Evolutionary conservation across 75 land plant genomes (phyloP).

Genomic region (Pseudotsuga menziesii): DNA sequence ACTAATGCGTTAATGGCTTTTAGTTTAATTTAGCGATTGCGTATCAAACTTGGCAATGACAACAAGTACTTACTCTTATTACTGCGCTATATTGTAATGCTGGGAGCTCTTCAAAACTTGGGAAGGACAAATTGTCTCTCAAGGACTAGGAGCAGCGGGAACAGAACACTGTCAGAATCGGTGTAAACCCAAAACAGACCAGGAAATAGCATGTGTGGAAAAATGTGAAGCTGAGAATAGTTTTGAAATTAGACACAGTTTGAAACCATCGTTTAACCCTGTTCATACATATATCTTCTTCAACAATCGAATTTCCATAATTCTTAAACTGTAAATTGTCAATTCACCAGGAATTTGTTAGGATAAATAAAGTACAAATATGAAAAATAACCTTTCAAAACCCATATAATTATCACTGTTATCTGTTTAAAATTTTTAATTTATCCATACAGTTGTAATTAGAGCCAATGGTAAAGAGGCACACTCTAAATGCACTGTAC

Average conservation of each 20-base stretch:
- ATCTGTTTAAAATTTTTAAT: too few relatives aligned
- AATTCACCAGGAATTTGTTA: too few relatives aligned
- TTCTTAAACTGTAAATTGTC: too few relatives aligned
- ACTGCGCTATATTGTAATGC: conserved; percentile 34
- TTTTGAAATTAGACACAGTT: conserved; percentile 26
- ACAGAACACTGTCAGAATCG: conserved; percentile 81
- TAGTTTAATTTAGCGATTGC: background rate
- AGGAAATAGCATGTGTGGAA: conserved; percentile 69
- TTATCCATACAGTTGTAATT: too few relatives aligned
- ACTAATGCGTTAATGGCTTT: background rate
- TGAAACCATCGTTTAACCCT: too few relatives aligned
- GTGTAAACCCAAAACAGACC: conserved; percentile 63
- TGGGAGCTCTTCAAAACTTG: conserved; percentile 60
- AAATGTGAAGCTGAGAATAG: conserved; percentile 60
- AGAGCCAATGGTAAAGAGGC: too few relatives aligned
- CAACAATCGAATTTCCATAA: too few relatives aligned
- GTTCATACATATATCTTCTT: too few relatives aligned
- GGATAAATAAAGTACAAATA: too few relatives aligned
- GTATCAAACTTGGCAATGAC: background rate
- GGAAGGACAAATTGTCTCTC: conserved; percentile 76
- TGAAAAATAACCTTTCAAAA: too few relatives aligned
- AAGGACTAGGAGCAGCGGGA: conserved; percentile 76
- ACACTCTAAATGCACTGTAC: too few relatives aligned
- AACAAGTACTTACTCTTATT: conserved; percentile 35
- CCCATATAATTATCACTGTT: too few relatives aligned